These are phyloP conservation scores for Fusarium goolgardi DNA, from an alignment of 2,329 filamentous ascomycete species.

Conservation along the genomic window DNA sequence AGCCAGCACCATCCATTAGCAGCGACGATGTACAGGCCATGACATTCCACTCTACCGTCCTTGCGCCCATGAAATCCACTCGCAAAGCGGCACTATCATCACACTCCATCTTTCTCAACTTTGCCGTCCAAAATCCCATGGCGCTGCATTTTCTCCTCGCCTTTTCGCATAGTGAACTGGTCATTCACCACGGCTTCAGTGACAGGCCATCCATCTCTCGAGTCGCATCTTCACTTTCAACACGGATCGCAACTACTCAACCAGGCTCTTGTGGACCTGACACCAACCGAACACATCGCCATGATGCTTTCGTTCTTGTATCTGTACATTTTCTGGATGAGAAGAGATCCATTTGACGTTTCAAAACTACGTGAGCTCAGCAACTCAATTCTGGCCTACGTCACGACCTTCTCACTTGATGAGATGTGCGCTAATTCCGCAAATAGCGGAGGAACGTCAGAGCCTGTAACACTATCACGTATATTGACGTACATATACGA, in stretches of 20 bases:
- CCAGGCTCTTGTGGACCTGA: conserved; percentile 2
- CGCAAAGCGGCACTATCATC: conserved; percentile 12
- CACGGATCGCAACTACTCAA: conserved; percentile 6
- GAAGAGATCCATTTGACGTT: neutral
- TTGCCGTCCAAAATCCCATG: conserved; percentile 17
- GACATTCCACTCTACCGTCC: conserved; percentile 19
- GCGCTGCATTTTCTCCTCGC: conserved; percentile 9
- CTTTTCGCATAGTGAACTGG: conserved; percentile 11
- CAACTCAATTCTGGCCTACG: conserved; percentile 1
- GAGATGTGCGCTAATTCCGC: conserved; percentile 9
- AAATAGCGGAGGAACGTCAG: neutral
- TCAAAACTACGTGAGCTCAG: neutral
- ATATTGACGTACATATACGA: conserved; percentile 21
- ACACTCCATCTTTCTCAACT: conserved; percentile 23
- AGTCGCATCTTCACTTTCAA: conserved; percentile 13
- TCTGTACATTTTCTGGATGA: conserved; percentile 23
- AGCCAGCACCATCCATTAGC: conserved; percentile 9
- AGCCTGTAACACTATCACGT: neutral
- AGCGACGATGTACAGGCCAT: conserved; percentile 22
- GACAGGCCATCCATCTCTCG: conserved; percentile 11
- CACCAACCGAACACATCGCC: neutral
- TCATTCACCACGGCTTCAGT: conserved; percentile 6
- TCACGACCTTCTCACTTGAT: conserved; percentile 7
- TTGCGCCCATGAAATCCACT: conserved; percentile 21
- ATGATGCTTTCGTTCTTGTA: conserved; percentile 26